Conservation (phyloP, 2,329 filamentous ascomycete genomes). For the Decorospora gaudefroyi region DNA sequence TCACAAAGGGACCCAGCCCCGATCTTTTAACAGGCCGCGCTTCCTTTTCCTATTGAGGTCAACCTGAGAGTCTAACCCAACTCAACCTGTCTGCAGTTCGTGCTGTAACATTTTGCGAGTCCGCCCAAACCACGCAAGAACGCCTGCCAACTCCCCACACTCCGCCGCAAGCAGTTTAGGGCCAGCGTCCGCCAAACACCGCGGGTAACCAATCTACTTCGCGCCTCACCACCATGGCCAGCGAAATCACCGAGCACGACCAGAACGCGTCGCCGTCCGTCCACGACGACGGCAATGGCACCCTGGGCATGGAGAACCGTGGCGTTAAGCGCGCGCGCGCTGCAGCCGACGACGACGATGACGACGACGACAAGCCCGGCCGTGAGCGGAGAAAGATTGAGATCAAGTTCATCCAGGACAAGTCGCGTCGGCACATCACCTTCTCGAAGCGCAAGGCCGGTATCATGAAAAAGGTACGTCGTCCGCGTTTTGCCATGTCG, state of each 20-base stretch:
- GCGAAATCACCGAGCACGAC: constrained; percentile 57
- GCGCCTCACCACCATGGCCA: constrained; percentile 48
- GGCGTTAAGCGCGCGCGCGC: constrained; percentile 89
- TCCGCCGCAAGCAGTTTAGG: constrained; percentile 49
- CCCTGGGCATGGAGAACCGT: constrained; percentile 62
- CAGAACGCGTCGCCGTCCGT: constrained; percentile 56
- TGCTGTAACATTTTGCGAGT: constrained; percentile 39
- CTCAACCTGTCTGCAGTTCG: constrained; percentile 28
- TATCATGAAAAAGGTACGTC: constrained; percentile 98
- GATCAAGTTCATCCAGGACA: constrained; percentile 99
- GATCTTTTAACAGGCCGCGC: constrained; percentile 35
- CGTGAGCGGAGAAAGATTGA: constrained; percentile 99
- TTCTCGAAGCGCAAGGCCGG: constrained; percentile 99
- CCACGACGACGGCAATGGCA: constrained; percentile 58
- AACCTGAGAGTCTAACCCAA: constrained; percentile 43
- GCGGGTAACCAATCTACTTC: constrained; percentile 34
- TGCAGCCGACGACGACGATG: constrained; percentile 87
- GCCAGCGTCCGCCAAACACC: constrained; percentile 44
- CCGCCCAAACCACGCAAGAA: constrained; percentile 26
- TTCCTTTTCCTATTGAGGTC: constrained; percentile 44
- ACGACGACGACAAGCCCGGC: constrained; percentile 96
- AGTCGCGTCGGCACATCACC: constrained; percentile 98
- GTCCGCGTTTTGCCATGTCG: neutral
- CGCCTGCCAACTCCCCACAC: constrained; percentile 37
- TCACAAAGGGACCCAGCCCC: constrained; percentile 44